phyloP scores from a whole-genome alignment of 225 moss, liverwort and hornwort genomes.

The Bryum argenteum region DNA sequence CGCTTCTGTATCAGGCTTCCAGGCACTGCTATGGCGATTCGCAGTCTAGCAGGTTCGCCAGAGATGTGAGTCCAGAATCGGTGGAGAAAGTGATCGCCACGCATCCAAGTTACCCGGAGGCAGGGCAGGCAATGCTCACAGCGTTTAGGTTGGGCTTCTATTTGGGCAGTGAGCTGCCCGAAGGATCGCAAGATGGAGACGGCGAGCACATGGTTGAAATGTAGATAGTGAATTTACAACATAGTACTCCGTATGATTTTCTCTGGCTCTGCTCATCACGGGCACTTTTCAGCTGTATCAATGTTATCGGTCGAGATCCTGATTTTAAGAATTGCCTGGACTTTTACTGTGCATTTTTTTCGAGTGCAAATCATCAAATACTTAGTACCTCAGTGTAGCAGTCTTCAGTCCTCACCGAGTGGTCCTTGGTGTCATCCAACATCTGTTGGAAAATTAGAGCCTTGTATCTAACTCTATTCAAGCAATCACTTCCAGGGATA shows the following conservation, averaged over 20 bases:
- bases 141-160: conserved; percentile 72
- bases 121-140: conserved; percentile 78
- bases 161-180: conserved; percentile 35
- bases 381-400: no score
- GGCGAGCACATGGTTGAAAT: conserved; percentile 61
- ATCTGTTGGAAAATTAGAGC: no score
- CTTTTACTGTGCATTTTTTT: no score
- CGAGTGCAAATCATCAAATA: no score
- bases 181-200: conserved; percentile 44
- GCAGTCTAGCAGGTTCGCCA: conserved; percentile 42
- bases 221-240: conserved; percentile 21
- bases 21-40: conserved; percentile 69
- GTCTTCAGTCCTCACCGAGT: no score
- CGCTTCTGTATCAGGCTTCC: conserved; percentile 67
- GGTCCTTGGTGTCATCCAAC: no score
- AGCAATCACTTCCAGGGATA: no score
- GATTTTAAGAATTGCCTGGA: no score
- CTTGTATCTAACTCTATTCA: no score
- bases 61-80: conserved; percentile 51
- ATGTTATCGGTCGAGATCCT: no score
- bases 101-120: conserved; percentile 72
- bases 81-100: conserved; percentile 71
- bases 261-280: background rate
- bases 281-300: no score
- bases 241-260: conserved; percentile 19